A percentile compares a stretch with the other conserved stretches of the same genome.
These are phyloP conservation scores for Ganoderma resinaceum DNA, from an alignment of 1,284 basidiomycete species.

Conservation along the genomic window DNA sequence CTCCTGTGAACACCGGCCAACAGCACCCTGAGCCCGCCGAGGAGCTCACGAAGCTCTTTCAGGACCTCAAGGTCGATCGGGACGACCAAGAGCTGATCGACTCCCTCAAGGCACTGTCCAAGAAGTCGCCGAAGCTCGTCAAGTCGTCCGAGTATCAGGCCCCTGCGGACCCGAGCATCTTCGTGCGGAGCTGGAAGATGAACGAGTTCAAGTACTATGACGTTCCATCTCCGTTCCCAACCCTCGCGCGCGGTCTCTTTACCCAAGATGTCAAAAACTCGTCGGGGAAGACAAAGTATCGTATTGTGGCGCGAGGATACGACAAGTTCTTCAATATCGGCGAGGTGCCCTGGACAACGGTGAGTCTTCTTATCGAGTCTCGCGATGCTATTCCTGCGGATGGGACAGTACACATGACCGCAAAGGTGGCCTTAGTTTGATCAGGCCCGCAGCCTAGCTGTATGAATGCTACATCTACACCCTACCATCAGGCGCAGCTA, in stretches of 20 bases:
- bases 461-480: no score
- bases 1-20: constrained; percentile 4
- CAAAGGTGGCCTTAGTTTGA: not conserved
- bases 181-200: constrained; percentile 92
- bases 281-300: constrained; percentile 46
- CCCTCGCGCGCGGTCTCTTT: constrained; percentile 89
- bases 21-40: constrained; percentile 4
- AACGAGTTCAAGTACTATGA: constrained; percentile 93
- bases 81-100: constrained; percentile 66
- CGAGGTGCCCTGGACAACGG: constrained; percentile 94
- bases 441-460: no score
- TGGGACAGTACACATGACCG: no score
- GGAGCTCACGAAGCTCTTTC: constrained; percentile 24
- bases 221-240: constrained; percentile 90
- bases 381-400: not conserved
- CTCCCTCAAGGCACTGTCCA: constrained; percentile 56
- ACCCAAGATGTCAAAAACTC: constrained; percentile 55
- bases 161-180: constrained; percentile 59
- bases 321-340: constrained; percentile 99
- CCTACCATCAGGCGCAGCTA: no score
- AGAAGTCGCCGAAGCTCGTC: constrained; percentile 65
- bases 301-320: constrained; percentile 92
- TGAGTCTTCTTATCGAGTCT: constrained; percentile 49
- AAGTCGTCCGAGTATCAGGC: constrained; percentile 59
- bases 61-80: constrained; percentile 26